A percentile compares a stretch with the other conserved stretches of the same genome.
Evolutionary conservation across 2,329 filamentous ascomycete genomes (phyloP).

Genomic region (Corniculantispora saksenae): DNA sequence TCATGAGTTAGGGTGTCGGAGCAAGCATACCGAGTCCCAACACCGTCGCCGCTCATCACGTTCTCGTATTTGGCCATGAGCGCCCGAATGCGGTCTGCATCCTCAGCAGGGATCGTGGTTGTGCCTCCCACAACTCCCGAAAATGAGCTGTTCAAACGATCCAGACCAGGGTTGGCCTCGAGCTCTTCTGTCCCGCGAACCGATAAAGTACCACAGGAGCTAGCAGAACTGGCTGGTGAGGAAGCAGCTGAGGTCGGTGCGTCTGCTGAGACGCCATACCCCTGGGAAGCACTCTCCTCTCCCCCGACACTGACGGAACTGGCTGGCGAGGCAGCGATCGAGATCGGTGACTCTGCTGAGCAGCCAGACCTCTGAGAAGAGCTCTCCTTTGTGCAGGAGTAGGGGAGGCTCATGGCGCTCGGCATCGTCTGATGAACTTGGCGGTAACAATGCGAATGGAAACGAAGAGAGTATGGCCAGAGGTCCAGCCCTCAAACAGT

Average conservation of each 20-base stretch:
- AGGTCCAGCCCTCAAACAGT: background rate
- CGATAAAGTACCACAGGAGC: background rate
- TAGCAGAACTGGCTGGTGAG: background rate
- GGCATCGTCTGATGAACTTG: background rate
- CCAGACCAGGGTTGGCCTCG: background rate
- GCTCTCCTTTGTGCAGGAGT: background rate
- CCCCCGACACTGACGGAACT: too few species aligned
- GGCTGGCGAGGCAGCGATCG: too few species aligned
- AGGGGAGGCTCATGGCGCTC: background rate
- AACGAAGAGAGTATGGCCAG: background rate
- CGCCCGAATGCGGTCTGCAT: slow-evolving; percentile 1
- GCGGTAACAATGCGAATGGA: background rate
- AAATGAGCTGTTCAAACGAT: background rate
- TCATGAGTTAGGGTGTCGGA: background rate
- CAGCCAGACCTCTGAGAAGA: background rate
- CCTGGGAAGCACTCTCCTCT: too few species aligned
- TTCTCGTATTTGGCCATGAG: slow-evolving; percentile 8
- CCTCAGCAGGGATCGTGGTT: background rate
- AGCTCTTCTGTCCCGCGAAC: background rate
- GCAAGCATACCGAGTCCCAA: background rate
- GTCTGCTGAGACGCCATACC: background rate
- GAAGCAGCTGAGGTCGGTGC: background rate
- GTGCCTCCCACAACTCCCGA: background rate
- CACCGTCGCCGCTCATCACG: slow-evolving; percentile 1
- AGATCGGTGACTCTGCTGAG: too few species aligned